A percentile compares a stretch with the other conserved stretches of the same genome.
Conservation (phyloP, 2,329 filamentous ascomycete genomes). For the Epichloe uncinata region DNA sequence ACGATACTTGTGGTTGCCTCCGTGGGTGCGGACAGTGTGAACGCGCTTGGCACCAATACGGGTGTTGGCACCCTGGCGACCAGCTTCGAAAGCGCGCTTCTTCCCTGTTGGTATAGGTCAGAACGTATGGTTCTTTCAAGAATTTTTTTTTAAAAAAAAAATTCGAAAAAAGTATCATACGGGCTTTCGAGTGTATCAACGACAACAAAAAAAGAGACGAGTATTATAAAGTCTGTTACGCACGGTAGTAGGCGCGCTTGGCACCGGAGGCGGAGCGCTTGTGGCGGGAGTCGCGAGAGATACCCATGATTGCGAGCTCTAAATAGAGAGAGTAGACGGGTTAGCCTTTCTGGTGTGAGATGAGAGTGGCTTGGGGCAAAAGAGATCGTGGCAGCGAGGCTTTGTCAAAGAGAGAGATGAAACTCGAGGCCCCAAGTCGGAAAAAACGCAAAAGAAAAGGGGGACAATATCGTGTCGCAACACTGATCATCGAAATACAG, state of each 20-base stretch:
- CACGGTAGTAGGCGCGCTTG: constrained; percentile 88
- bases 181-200: constrained; percentile 43
- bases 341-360: constrained; percentile 7
- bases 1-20: constrained; percentile 99
- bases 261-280: constrained; percentile 99
- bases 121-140: constrained; percentile 46
- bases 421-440: neutral
- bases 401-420: neutral
- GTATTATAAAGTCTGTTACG: constrained; percentile 27
- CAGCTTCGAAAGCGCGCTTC: constrained; percentile 99
- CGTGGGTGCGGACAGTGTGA: constrained; percentile 92
- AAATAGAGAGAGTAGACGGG: constrained; percentile 15
- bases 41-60: constrained; percentile 96
- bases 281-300: constrained; percentile 99
- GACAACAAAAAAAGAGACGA: constrained; percentile 7
- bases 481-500: neutral
- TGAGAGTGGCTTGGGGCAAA: neutral
- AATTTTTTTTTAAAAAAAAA: neutral
- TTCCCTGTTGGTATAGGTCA: constrained; percentile 67
- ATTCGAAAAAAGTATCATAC: constrained; percentile 31
- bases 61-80: constrained; percentile 98
- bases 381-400: neutral
- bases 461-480: neutral
- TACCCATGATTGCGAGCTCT: constrained; percentile 89
- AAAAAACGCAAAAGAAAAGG: neutral